phyloP scores from a whole-genome alignment of 805 yeast species.

The Candida incommunis region DNA sequence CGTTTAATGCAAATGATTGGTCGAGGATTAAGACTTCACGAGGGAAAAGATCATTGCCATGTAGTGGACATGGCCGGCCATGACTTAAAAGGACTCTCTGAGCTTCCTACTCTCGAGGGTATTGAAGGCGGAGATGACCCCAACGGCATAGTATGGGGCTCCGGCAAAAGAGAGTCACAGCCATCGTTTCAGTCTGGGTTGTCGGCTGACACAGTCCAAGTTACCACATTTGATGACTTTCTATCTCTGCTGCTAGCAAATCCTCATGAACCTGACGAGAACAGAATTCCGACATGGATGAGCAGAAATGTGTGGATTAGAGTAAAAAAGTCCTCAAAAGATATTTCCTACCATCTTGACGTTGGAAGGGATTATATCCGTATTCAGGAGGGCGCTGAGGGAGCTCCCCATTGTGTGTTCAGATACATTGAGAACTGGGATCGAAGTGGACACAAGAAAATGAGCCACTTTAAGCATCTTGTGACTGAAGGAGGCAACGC shows the following conservation, averaged over 20 bases:
- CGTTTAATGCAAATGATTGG: conserved; percentile 82
- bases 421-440: not conserved
- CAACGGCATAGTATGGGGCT: not conserved
- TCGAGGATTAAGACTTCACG: conserved; percentile 59
- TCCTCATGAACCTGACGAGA: not conserved
- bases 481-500: conserved; percentile 2
- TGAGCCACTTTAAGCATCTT: not conserved
- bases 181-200: not conserved
- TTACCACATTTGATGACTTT: conserved; percentile 6
- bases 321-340: not conserved
- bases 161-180: not conserved
- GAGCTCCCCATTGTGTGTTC: not conserved
- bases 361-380: not conserved
- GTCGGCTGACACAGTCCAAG: not conserved
- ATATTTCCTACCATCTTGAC: not conserved
- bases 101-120: conserved; percentile 40
- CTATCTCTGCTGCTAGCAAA: conserved; percentile 3
- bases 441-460: not conserved
- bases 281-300: not conserved
- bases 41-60: conserved; percentile 52
- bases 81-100: conserved; percentile 32
- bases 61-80: conserved; percentile 68
- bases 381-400: not conserved
- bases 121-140: not conserved
- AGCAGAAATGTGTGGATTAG: not conserved